Evolutionary conservation across 2,329 filamentous ascomycete genomes (phyloP), one percentile per base, ranked within the genome.

Genomic region (Fusarium fujikuroi): DNA sequence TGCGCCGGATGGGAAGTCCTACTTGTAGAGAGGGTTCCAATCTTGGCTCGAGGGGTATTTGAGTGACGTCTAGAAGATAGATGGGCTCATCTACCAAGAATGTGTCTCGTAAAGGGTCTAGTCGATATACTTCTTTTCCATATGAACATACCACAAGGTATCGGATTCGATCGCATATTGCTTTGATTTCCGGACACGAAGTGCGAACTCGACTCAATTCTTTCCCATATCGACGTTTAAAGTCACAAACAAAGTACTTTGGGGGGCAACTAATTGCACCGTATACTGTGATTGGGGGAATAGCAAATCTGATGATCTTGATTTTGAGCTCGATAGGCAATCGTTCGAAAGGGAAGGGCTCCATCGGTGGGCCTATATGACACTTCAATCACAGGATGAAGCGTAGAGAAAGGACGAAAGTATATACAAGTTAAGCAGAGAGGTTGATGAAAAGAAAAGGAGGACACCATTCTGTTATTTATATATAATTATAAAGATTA

Each of bases 121-220:
- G 18, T 11, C 49, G 32, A 36, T 0, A 52, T 7, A 23, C 3
- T 10, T 19, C 11, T 5, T 7, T 2, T 19, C 16, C 47, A 0
- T 0, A 0, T 4, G 12, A 11, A 25, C 8, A 25, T 36, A 34
- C 32, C 32, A 52, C 49, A 0, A 52, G 2, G 11, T 8, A 36
- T 4, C 32, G 32, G 1, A 36, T 36, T 52, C 6, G 6, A 36
- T 52, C n/a, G 23, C 16, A 36, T 11, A 52, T 25, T 4, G 7
- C 2, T 10, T 25, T 25, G 32, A 52, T 52, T 36, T 21, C 32
- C 11, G 2, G 12, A 4, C 32, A 25, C 0, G 49, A 52, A 25
- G 9, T 9, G 12, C n/a, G 12, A 2, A 52, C 8, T 21, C n/a
- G n/a, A n/a, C n/a, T n/a, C n/a, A n/a, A n/a, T n/a, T n/a, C n/a